Evolutionary conservation across 2,329 filamentous ascomycete genomes (phyloP), one percentile per base, ranked within the genome.

Genomic region (Ceratocystis lukuohia): DNA sequence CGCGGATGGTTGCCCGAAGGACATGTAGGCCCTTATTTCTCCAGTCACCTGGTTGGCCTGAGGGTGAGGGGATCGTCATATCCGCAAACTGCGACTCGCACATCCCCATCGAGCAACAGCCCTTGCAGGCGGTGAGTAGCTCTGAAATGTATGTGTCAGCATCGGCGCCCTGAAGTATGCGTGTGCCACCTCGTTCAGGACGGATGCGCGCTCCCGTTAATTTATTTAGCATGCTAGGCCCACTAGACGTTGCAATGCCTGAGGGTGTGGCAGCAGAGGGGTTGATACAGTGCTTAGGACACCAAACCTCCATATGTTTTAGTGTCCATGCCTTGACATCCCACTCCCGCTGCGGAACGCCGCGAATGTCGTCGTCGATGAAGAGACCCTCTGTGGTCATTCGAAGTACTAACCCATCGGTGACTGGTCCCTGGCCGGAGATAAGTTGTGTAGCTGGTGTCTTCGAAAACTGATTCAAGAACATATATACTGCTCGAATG

Each of bases 251-350:
- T 3, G 56, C 56, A 48, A 74, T 73, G 69, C 72, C 72, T 50
- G 74, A 73, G 69, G 77, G 72, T 61, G 78, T 73, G 68, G 79
- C 74, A 70, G 75, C 74, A 71, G 75, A 75, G 70, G 75, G 74
- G 73, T 78, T 78, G 74, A 83, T 77, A 74, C 77, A 84, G 75
- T 87, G 83, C 72, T 83, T 81, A 73, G 85, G 84, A 74, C 87
- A 91, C 84, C 88, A 90, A 79, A 94, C 87, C 82, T 97, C 94
- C 75, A 95, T 85, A 70, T 88, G 79, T 77, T 96, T 96, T 77
- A 99, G 83, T 56, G 91, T 96, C 94, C 94, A 97, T 30, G 93
- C 92, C 76, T 97, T 97, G 73, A 97, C 86, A 75, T 99, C 94
- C 94, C 94, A 99, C 77, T 99, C 94, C 68, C 94, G 86, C 76